Evolutionary conservation across 768 basidiomycete genomes (phyloP).

Genomic region (Ephemerocybe angulata): DNA sequence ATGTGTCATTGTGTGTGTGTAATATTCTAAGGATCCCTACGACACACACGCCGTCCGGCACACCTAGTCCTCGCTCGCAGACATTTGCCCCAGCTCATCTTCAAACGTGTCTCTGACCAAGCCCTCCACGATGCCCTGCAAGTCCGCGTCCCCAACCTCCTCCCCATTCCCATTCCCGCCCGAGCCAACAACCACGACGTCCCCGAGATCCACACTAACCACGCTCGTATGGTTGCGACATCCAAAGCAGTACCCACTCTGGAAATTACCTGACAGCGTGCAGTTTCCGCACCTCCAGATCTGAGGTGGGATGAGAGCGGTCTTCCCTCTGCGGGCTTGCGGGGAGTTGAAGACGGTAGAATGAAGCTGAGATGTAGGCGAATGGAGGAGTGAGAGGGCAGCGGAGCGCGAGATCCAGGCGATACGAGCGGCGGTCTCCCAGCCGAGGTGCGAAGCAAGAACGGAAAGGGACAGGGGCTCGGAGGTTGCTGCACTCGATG

Average conservation of each 20-base stretch:
- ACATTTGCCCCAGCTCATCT: not conserved
- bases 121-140: not conserved
- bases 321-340: not conserved
- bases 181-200: not conserved
- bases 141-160: not conserved
- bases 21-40: too few relatives aligned
- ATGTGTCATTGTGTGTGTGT: too few relatives aligned
- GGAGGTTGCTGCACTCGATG: too few relatives aligned
- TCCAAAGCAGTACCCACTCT: not conserved
- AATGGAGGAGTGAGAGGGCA: not conserved
- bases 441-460: not conserved
- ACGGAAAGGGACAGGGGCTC: not conserved
- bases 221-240: not conserved
- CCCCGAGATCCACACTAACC: not conserved
- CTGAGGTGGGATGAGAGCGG: not conserved
- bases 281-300: not conserved
- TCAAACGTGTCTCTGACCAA: not conserved
- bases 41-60: too few relatives aligned
- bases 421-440: not conserved
- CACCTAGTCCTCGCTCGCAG: too few relatives aligned
- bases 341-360: too few relatives aligned
- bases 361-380: too few relatives aligned
- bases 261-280: not conserved
- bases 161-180: not conserved
- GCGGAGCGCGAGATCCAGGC: not conserved